phyloP scores from a whole-genome alignment of 352 stramenopile genomes.

The Pythium rhizo-oryzae region DNA sequence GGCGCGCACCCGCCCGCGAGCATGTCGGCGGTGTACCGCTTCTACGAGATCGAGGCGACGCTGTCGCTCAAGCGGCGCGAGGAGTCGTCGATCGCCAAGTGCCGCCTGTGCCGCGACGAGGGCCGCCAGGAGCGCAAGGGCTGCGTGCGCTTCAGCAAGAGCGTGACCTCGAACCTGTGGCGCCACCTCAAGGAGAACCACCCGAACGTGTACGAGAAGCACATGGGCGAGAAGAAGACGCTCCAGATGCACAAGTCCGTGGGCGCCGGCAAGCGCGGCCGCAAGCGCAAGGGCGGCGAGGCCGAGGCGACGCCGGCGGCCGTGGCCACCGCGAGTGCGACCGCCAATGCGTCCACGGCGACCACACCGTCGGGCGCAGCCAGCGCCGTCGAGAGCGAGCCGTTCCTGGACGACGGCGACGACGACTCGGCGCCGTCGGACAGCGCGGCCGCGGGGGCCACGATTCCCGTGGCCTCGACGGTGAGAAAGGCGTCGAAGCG shows the following conservation, averaged over 20 bases:
- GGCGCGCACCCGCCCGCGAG: constrained; percentile 25
- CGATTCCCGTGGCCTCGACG: not conserved
- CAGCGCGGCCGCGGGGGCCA: constrained; percentile 7
- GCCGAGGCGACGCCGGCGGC: not conserved
- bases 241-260: constrained; percentile 72
- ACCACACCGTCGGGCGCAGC: not conserved
- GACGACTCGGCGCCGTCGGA: not conserved
- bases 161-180: constrained; percentile 84
- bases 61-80: constrained; percentile 68
- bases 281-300: constrained; percentile 54
- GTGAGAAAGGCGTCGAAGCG: constrained; percentile 40
- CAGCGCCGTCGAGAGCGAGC: constrained; percentile 19
- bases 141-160: constrained; percentile 81
- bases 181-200: constrained; percentile 84
- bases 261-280: constrained; percentile 50
- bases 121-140: constrained; percentile 69
- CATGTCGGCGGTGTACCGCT: constrained; percentile 78
- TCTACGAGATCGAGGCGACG: constrained; percentile 72
- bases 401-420: constrained; percentile 29
- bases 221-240: constrained; percentile 74
- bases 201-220: constrained; percentile 70
- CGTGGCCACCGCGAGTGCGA: not conserved
- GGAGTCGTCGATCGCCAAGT: constrained; percentile 72
- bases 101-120: constrained; percentile 59
- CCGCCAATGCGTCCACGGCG: not conserved